A percentile compares a stretch with the other conserved stretches of the same genome.
These are phyloP conservation scores for Lichtheimia ornata DNA, from an alignment of 371 early-diverging fungal genomes.

Conservation along the genomic window DNA sequence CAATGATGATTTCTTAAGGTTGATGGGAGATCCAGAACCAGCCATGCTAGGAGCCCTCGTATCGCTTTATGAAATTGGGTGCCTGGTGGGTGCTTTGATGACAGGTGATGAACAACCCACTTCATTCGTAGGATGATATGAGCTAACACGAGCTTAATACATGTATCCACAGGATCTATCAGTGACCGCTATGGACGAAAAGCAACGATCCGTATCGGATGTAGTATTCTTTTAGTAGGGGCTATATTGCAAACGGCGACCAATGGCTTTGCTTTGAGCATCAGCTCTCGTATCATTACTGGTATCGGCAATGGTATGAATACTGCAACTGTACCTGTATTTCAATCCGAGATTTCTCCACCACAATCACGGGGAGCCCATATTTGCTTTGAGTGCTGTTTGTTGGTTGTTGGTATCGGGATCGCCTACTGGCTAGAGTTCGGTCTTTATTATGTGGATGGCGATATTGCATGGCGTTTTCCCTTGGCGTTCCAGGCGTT, in stretches of 20 bases:
- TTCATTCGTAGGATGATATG: too few relatives aligned
- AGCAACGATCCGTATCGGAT: conserved; percentile 35
- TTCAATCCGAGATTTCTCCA: conserved; percentile 52
- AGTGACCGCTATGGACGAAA: conserved; percentile 38
- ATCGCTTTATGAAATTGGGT: conserved; percentile 35
- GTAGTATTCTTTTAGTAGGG: conserved; percentile 32
- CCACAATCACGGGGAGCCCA: conserved; percentile 44
- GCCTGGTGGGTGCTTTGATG: conserved; percentile 30
- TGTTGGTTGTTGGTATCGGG: conserved; percentile 34
- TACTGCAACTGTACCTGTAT: conserved; percentile 51
- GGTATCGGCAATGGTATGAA: conserved; percentile 54
- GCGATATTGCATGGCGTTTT: conserved; percentile 46
- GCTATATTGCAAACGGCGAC: conserved; percentile 37
- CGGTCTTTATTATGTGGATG: conserved; percentile 34
- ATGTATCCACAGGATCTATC: conserved; percentile 22
- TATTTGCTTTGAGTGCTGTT: conserved; percentile 36
- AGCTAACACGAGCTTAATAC: too few relatives aligned
- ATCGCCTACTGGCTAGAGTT: conserved; percentile 46
- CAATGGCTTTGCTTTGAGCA: conserved; percentile 33
- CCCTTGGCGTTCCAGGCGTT: conserved; percentile 49
- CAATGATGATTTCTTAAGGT: conserved; percentile 26
- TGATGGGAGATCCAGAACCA: conserved; percentile 40
- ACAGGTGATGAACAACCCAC: too few relatives aligned
- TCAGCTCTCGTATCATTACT: conserved; percentile 46
- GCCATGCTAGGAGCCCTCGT: conserved; percentile 31